phyloP scores from a whole-genome alignment of 148 eudicot species.

The Tetragonia tetragonoides region DNA sequence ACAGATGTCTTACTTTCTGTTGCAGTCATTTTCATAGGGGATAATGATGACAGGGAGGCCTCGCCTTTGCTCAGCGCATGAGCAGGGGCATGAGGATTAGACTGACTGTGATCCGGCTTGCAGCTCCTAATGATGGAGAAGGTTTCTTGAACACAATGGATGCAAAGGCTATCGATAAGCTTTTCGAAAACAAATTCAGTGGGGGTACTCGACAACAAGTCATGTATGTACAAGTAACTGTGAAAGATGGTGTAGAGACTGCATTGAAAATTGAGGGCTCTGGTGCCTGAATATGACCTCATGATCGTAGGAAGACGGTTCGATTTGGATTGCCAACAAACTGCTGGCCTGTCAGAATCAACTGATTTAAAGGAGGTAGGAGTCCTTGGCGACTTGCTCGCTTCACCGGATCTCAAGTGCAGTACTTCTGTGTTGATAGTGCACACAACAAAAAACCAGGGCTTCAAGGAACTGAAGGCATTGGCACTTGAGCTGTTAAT shows the following conservation, averaged over 20 bases:
- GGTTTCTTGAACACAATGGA: slow-evolving; percentile 21
- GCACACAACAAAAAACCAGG: slow-evolving; percentile 36
- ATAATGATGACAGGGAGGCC: slow-evolving; percentile 39
- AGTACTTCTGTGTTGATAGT: slow-evolving; percentile 42
- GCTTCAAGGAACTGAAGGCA: too few species aligned
- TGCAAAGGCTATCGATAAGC: slow-evolving; percentile 6
- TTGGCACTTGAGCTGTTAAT: too few species aligned
- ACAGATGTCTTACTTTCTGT: not conserved
- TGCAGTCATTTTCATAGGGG: slow-evolving; percentile 38
- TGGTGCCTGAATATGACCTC: slow-evolving; percentile 29
- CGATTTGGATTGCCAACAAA: slow-evolving; percentile 23
- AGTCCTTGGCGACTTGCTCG: slow-evolving; percentile 39
- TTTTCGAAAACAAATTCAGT: not conserved
- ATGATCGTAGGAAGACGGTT: slow-evolving; percentile 37
- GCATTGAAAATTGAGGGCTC: slow-evolving; percentile 14
- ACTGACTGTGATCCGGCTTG: slow-evolving; percentile 25
- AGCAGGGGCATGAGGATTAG: slow-evolving; percentile 5
- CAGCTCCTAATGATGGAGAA: not conserved
- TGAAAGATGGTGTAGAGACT: slow-evolving; percentile 36
- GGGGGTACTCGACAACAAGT: not conserved
- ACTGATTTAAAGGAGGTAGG: slow-evolving; percentile 38
- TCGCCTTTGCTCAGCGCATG: slow-evolving; percentile 35
- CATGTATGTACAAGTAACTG: slow-evolving; percentile 23
- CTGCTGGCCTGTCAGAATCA: slow-evolving; percentile 29
- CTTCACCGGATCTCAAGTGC: slow-evolving; percentile 30